Percentiles rank a stretch among this genome's conserved stretches.
These are phyloP conservation scores for Fusarium sacchari DNA, from an alignment of 2,329 filamentous ascomycete species.

Conservation along the genomic window DNA sequence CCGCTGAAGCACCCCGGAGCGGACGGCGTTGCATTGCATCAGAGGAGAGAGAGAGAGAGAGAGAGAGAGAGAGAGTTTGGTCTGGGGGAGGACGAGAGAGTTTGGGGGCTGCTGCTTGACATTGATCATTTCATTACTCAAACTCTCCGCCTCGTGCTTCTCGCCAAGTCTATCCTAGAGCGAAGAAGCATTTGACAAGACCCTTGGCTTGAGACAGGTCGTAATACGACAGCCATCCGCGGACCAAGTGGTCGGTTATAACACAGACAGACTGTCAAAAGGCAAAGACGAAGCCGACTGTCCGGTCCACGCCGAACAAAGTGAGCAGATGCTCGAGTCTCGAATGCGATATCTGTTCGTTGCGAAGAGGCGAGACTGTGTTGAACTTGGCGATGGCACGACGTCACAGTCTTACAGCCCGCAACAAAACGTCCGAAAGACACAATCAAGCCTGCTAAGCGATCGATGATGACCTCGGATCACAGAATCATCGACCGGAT, in stretches of 20 bases:
- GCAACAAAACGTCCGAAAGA: not conserved
- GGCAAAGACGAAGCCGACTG: not conserved
- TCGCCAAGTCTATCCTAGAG: conserved; percentile 13
- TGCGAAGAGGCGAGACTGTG: not conserved
- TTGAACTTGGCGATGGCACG: not conserved
- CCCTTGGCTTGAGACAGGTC: conserved; percentile 24
- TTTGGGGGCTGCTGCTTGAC: conserved; percentile 1
- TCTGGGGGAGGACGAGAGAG: not conserved
- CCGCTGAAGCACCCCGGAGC: conserved; percentile 27
- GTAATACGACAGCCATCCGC: not conserved
- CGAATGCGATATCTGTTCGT: not conserved
- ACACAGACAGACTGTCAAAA: not conserved
- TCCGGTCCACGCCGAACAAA: conserved; percentile 8
- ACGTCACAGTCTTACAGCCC: conserved; percentile 1
- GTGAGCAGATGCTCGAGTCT: not conserved
- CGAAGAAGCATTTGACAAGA: conserved; percentile 40
- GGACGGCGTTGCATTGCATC: conserved; percentile 15
- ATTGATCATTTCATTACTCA: not conserved
- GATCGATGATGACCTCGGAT: conserved; percentile 28
- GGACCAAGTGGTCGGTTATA: conserved; percentile 2
- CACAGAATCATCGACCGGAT: conserved; percentile 18
- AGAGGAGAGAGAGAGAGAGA: not conserved
- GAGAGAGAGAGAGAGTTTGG: not conserved
- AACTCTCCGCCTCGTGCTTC: not conserved
- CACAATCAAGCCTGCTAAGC: not conserved